Evolutionary conservation across 805 yeast species (phyloP).

Genomic region (Ogataea degrootiae): DNA sequence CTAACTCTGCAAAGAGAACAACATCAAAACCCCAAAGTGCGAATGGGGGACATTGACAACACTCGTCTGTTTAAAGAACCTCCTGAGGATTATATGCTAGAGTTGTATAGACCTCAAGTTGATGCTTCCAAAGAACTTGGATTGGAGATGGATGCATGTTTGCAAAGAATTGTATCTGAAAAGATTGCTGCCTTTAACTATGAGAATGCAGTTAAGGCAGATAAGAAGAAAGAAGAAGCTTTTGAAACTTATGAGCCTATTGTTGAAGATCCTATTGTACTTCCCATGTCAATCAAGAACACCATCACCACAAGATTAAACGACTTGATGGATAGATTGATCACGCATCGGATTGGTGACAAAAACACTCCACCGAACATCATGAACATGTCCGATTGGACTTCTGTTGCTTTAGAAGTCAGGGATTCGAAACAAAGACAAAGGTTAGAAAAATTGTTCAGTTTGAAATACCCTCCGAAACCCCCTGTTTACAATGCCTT

Average conservation of each 20-base stretch:
- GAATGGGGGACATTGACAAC: background rate
- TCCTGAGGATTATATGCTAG: conserved; percentile 11
- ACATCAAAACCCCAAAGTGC: background rate
- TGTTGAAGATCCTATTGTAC: conserved; percentile 20
- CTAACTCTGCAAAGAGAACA: background rate
- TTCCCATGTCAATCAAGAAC: conserved; percentile 11
- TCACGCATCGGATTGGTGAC: conserved; percentile 2
- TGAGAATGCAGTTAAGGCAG: conserved; percentile 1
- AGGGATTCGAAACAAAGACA: background rate
- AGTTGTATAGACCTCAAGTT: conserved; percentile 4
- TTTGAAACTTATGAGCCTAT: conserved; percentile 11
- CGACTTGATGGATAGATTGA: conserved; percentile 15
- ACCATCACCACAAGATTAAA: conserved; percentile 16
- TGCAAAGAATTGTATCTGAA: conserved; percentile 10
- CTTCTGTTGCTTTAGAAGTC: background rate
- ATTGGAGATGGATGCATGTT: conserved; percentile 18
- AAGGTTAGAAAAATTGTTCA: conserved; percentile 6
- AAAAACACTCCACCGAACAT: background rate
- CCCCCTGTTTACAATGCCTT: too few species aligned
- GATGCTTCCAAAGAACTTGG: conserved; percentile 14
- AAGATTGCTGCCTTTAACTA: conserved; percentile 5
- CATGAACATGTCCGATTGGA: background rate
- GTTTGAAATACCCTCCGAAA: conserved; percentile 7
- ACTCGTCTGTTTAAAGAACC: conserved; percentile 1
- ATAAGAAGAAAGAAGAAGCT: conserved; percentile 1